Evolutionary conservation across 2,329 filamentous ascomycete genomes (phyloP), one percentile per base, ranked within the genome.

Genomic region (Lachnellula suecica): DNA sequence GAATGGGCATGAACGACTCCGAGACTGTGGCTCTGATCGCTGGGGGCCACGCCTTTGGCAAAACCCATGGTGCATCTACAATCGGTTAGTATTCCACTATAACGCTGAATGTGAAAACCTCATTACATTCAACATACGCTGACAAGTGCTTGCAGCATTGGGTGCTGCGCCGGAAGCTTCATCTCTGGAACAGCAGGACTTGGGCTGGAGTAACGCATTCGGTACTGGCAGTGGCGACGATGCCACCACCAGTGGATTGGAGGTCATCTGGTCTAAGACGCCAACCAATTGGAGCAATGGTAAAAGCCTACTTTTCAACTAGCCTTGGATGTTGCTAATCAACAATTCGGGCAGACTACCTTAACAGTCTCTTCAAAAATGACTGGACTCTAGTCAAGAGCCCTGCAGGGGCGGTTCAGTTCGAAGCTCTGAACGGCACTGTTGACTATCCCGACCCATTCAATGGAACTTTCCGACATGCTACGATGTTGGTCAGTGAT

Each of bases 401-500:
- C 63, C 88, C 88, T 34, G 88, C 84, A 54, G 88, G 88, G 61
- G 87, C 86, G 54, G 81, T 87, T 73, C 88, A 92, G 71, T 92
- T 84, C 82, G 82, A 84, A 19, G 88, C 88, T 48, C 87, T 89
- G 79, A 79, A 82, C 59, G 79, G 78, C 49, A 83, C 85, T 34
- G 69, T 72, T 37, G 78, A 87, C 70, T 87, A 91, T 60, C 88
- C 88, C 13, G 82, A 91, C 66, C 81, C 88, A 23, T 89, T 76
- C 62, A 86, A 90, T 67, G 34, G 79, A 54, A 81, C 72, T 73
- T 85, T 87, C 78, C 90, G 89, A 81, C 87, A 84, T 70, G 85
- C 88, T n/a, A 82, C 73, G 40, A 92, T 92, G 88, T 71, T 92
- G 69, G 91, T 87, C 15, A 87, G 82, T 20, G 88, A 92, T 71